Evolutionary conservation across 2,329 filamentous ascomycete genomes (phyloP).

Genomic region (Penicillium occitanis): DNA sequence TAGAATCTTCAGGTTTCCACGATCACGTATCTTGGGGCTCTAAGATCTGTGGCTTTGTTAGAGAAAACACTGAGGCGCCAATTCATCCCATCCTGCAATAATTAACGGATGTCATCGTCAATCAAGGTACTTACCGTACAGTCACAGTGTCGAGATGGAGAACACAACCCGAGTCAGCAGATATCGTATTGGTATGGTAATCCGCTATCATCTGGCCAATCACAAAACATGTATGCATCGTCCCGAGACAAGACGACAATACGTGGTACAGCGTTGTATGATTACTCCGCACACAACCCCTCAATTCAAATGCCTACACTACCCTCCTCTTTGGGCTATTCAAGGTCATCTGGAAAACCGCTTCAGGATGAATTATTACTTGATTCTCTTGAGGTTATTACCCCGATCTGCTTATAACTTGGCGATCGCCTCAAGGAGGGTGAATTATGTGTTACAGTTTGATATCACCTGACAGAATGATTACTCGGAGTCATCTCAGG

Average conservation of each 20-base stretch:
- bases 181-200: slow-evolving; percentile 10
- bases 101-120: background rate
- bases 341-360: background rate
- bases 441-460: background rate
- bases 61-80: background rate
- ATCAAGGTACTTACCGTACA: background rate
- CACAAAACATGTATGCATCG: background rate
- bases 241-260: slow-evolving; percentile 4
- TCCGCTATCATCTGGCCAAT: background rate
- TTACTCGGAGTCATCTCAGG: background rate
- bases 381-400: background rate
- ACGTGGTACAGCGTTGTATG: background rate
- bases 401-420: background rate
- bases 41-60: background rate
- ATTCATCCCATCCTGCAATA: background rate
- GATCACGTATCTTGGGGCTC: background rate
- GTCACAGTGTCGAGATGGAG: background rate
- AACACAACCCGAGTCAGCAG: background rate
- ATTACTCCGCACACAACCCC: slow-evolving; percentile 11
- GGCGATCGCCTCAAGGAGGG: background rate
- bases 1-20: background rate
- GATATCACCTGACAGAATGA: slow-evolving; percentile 9
- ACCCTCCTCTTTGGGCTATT: background rate
- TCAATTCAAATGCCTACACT: background rate
- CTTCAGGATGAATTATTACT: background rate